phyloP scores from a whole-genome alignment of 352 stramenopile genomes.

The Globisporangium lucens region DNA sequence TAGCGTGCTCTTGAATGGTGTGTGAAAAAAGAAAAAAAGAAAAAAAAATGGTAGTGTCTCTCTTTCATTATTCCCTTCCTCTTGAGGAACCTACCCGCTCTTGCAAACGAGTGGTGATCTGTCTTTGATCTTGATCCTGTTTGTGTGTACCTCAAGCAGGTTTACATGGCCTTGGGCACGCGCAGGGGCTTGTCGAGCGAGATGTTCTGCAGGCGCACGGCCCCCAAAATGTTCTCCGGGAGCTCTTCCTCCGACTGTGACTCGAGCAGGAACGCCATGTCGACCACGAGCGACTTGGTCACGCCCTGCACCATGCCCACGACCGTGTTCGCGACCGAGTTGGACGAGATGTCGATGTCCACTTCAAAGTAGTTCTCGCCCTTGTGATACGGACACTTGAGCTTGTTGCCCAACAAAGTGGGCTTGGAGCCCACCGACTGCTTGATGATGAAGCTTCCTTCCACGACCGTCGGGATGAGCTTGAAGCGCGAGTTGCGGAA shows the following conservation, averaged over 20 bases:
- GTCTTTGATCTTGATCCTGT: neutral
- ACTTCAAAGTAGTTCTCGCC: conserved; percentile 95
- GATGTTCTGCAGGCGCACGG: conserved; percentile 79
- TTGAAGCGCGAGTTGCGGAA: conserved; percentile 98
- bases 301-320: conserved; percentile 88
- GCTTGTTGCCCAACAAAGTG: conserved; percentile 96
- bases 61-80: conserved; percentile 1
- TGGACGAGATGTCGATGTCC: conserved; percentile 94
- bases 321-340: conserved; percentile 88
- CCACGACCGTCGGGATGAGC: conserved; percentile 95
- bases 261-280: conserved; percentile 89
- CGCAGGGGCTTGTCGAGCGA: conserved; percentile 75
- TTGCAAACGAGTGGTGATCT: neutral
- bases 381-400: conserved; percentile 88
- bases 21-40: neutral
- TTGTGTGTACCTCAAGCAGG: neutral
- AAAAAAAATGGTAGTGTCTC: neutral
- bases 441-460: conserved; percentile 97
- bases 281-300: conserved; percentile 86
- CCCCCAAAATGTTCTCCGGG: conserved; percentile 74
- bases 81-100: neutral
- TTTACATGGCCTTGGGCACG: conserved; percentile 29
- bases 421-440: conserved; percentile 94
- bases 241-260: conserved; percentile 85
- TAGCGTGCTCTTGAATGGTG: no score